Evolutionary conservation across 2,329 filamentous ascomycete genomes (phyloP), one percentile per base, ranked within the genome.

Genomic region (Diaporthe aspalathi): DNA sequence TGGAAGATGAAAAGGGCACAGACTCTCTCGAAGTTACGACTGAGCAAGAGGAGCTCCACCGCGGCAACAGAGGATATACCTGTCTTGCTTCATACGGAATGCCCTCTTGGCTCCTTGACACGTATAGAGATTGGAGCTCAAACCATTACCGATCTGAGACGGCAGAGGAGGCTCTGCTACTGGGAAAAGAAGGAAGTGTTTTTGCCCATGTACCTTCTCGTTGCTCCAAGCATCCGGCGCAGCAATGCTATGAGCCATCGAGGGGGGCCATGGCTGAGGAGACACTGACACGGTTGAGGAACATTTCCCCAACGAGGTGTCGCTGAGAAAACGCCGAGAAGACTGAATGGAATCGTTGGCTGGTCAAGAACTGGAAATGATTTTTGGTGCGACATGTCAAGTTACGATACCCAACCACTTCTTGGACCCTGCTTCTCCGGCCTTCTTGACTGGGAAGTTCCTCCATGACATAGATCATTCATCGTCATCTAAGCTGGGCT

Each of bases 391-490:
- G 38, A 65, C 38, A n/a, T 40, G 27, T 50, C 60, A 38, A 50
- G 50, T 38, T 38, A 65, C 45, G 60, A 65, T 65, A 65, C 60
- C 60, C 45, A 38, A 65, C 45, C 35, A 50, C n/a, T 24, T 50
- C 45, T 24, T 50, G 29, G 24, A 35, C 60, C 29, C 11, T 65
- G 29, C 45, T 65, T 50, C 45, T 38, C 8, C 14, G n/a, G n/a
- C 45, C n/a, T 38, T 56, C 20, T 50, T 35, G 43, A 14, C 20
- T 38, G 29, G n/a, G 16, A n/a, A 49, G n/a, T 27, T 38, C 7
- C 38, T 38, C 4, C 50, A 38, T 38, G 45, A 65, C 27, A 50
- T 43, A 65, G 7, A 50, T 17, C 6, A 22, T 49, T 49, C 3
- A 17, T 49, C 9, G 45, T 65, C 43, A 65, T 35, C 29, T 32